These are phyloP conservation scores for Pleoardoris graminearum DNA, from an alignment of 2,329 filamentous ascomycete genomes.

Conservation along the genomic window DNA sequence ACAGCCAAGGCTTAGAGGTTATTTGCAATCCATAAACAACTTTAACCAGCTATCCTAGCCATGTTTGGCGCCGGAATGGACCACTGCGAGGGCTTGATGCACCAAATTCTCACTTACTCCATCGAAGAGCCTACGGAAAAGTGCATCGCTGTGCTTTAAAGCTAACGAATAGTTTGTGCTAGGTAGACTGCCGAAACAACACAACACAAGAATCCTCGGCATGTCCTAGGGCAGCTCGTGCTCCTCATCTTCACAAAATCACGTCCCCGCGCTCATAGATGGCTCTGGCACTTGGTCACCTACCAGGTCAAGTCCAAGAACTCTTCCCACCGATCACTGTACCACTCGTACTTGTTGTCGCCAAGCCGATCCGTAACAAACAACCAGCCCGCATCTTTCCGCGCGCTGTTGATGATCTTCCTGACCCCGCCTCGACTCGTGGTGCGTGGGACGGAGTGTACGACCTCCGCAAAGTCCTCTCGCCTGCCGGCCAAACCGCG, in stretches of 20 bases:
- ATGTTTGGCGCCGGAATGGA: slow-evolving; percentile 6
- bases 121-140: too few species aligned
- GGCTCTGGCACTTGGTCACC: too few species aligned
- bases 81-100: slow-evolving; percentile 8
- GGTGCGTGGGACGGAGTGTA: slow-evolving; percentile 23
- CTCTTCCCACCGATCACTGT: slow-evolving; percentile 22
- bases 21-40: too few species aligned
- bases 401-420: slow-evolving; percentile 24
- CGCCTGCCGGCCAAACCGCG: slow-evolving; percentile 10
- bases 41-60: too few species aligned
- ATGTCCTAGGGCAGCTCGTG: too few species aligned
- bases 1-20: too few species aligned
- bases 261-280: too few species aligned
- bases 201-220: too few species aligned
- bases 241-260: too few species aligned
- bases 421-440: slow-evolving; percentile 19
- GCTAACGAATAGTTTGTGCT: too few species aligned
- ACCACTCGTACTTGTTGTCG: slow-evolving; percentile 21
- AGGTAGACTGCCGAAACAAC: too few species aligned
- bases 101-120: background rate
- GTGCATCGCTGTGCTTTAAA: too few species aligned
- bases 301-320: slow-evolving; percentile 25
- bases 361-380: slow-evolving; percentile 26
- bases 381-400: slow-evolving; percentile 27
- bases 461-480: slow-evolving; percentile 22